Conservation (phyloP, 768 basidiomycete genomes). For the Lentinus tigrinus region DNA sequence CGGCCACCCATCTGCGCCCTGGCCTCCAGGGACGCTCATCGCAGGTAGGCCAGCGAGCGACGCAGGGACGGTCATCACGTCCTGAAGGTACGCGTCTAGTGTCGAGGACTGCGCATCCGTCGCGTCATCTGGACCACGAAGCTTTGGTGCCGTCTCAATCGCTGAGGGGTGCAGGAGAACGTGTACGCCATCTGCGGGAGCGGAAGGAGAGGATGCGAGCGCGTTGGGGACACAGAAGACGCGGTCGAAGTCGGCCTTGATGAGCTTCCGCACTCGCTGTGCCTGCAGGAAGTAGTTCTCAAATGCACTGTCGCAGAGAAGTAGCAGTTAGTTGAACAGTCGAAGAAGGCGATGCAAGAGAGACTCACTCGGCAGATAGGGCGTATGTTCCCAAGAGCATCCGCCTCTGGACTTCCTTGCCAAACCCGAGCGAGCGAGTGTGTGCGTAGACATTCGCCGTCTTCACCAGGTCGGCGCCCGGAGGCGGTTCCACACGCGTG, state of each 20-base stretch:
- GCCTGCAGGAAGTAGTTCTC: slow-evolving; percentile 97
- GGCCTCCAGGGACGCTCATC: slow-evolving; percentile 63
- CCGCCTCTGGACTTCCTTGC: slow-evolving; percentile 81
- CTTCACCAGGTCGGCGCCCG: slow-evolving; percentile 43
- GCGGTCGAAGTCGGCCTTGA: slow-evolving; percentile 71
- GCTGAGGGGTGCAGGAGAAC: slow-evolving; percentile 85
- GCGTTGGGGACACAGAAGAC: slow-evolving; percentile 64
- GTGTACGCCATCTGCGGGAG: slow-evolving; percentile 53
- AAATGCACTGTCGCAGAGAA: slow-evolving; percentile 64
- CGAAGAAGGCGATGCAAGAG: not conserved
- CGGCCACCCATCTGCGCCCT: slow-evolving; percentile 66
- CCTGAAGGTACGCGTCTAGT: slow-evolving; percentile 77
- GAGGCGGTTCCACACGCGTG: slow-evolving; percentile 44
- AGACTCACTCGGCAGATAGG: slow-evolving; percentile 81
- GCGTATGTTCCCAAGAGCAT: slow-evolving; percentile 91
- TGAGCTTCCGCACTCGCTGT: slow-evolving; percentile 68
- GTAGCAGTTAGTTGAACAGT: not conserved
- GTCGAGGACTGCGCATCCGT: slow-evolving; percentile 15
- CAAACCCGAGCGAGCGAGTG: slow-evolving; percentile 72
- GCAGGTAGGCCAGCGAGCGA: slow-evolving; percentile 88
- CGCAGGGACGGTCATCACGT: slow-evolving; percentile 89
- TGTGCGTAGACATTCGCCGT: slow-evolving; percentile 60
- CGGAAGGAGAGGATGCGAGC: not conserved
- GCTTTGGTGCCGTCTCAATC: slow-evolving; percentile 76
- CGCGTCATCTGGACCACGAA: slow-evolving; percentile 29